Percentiles rank a stretch among this genome's conserved stretches.
Conservation (phyloP, 2,329 filamentous ascomycete genomes). For the Phialemonium atrogriseum region DNA sequence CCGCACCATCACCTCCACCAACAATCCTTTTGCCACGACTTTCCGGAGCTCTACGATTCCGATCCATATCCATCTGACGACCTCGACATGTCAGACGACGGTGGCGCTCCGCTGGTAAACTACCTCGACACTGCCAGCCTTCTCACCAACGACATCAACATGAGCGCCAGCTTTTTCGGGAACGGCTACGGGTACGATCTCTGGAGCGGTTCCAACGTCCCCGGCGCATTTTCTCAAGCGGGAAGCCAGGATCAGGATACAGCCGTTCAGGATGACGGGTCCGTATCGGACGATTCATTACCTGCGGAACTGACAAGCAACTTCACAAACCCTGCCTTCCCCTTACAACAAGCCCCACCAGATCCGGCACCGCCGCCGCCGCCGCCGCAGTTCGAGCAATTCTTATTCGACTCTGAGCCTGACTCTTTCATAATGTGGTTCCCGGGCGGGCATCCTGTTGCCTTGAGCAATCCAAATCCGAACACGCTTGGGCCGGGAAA, state of each 20-base stretch:
- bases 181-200: constrained; percentile 4
- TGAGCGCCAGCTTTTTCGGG: constrained; percentile 3
- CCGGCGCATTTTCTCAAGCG: constrained; percentile 2
- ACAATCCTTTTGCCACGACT: too few species aligned
- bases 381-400: constrained; percentile 6
- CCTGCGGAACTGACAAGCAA: not conserved
- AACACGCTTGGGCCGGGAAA: constrained; percentile 39
- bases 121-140: constrained; percentile 11
- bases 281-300: not conserved
- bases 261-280: not conserved
- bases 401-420: constrained; percentile 1
- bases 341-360: too few species aligned
- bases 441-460: constrained; percentile 16
- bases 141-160: constrained; percentile 13
- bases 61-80: constrained; percentile 11
- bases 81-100: constrained; percentile 15
- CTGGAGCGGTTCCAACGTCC: constrained; percentile 2
- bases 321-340: too few species aligned
- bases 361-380: constrained; percentile 2
- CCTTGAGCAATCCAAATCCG: constrained; percentile 23
- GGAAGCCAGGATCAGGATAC: too few species aligned
- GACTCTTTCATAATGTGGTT: constrained; percentile 7
- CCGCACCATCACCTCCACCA: constrained; percentile 3
- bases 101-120: constrained; percentile 12
- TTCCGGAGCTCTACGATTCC: too few species aligned